Conservation (phyloP, 495 filamentous ascomycete species). For the Clavariopsis aquatica region DNA sequence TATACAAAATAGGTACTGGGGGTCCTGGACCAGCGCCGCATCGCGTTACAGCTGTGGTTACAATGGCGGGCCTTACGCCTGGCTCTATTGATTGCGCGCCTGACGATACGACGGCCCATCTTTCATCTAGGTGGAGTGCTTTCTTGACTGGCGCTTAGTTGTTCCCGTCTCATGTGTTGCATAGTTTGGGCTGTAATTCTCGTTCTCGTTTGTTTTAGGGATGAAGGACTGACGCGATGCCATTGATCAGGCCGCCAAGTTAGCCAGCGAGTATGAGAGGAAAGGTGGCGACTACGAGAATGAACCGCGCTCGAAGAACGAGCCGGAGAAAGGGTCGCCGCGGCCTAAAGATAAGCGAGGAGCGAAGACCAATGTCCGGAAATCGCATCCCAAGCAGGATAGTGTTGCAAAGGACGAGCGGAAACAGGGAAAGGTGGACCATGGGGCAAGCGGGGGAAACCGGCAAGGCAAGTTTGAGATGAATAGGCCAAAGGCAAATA, state of each 20-base stretch:
- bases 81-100: no score
- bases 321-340: constrained; percentile 53
- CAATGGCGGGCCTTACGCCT: no score
- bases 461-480: not conserved
- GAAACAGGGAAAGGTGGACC: constrained; percentile 43
- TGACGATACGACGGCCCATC: no score
- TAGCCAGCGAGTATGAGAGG: constrained; percentile 58
- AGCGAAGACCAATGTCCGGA: constrained; percentile 31
- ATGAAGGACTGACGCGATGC: not conserved
- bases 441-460: constrained; percentile 23
- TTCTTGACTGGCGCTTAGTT: no score
- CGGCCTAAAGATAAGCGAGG: constrained; percentile 47
- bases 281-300: constrained; percentile 56
- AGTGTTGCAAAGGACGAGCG: constrained; percentile 43
- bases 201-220: not conserved
- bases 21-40: no score
- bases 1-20: no score
- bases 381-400: constrained; percentile 23
- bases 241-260: constrained; percentile 47
- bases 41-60: no score
- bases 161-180: no score
- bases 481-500: constrained; percentile 26
- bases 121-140: no score
- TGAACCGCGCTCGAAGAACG: constrained; percentile 54
- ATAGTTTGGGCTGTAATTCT: not conserved